Evolutionary conservation across 2,329 filamentous ascomycete species (phyloP).

Genomic region (Colletotrichum sp.): DNA sequence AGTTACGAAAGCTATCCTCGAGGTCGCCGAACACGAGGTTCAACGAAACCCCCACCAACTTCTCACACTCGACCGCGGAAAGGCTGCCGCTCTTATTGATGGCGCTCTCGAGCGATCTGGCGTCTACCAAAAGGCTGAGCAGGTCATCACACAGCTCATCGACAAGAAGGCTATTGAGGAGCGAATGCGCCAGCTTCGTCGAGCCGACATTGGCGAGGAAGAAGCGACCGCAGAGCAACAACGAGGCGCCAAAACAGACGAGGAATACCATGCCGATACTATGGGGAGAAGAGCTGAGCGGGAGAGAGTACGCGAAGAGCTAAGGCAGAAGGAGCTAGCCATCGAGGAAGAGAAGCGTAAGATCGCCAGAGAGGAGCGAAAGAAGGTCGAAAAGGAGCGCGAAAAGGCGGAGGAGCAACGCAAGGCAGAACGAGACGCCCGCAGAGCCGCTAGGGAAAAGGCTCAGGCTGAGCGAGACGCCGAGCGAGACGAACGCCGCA

Average conservation of each 20-base stretch:
- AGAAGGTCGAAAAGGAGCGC: slow-evolving; percentile 51
- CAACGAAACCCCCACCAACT: slow-evolving; percentile 76
- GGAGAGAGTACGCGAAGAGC: slow-evolving; percentile 64
- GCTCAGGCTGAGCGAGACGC: slow-evolving; percentile 52
- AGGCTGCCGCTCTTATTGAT: slow-evolving; percentile 78
- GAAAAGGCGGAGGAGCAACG: slow-evolving; percentile 56
- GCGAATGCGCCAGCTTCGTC: slow-evolving; percentile 71
- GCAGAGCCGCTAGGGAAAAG: slow-evolving; percentile 46
- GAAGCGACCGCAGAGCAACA: slow-evolving; percentile 68
- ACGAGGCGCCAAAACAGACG: slow-evolving; percentile 74
- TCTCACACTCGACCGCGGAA: slow-evolving; percentile 74
- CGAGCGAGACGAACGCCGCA: slow-evolving; percentile 59
- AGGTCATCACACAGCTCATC: slow-evolving; percentile 68
- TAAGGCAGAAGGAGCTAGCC: slow-evolving; percentile 62
- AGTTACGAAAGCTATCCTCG: slow-evolving; percentile 69
- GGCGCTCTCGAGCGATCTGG: slow-evolving; percentile 79
- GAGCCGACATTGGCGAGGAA: slow-evolving; percentile 72
- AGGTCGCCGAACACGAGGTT: slow-evolving; percentile 75
- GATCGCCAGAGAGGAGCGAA: slow-evolving; percentile 62
- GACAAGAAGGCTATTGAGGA: slow-evolving; percentile 71
- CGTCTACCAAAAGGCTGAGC: slow-evolving; percentile 75
- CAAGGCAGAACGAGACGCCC: slow-evolving; percentile 55
- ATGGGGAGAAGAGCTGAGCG: slow-evolving; percentile 64
- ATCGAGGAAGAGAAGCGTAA: slow-evolving; percentile 67
- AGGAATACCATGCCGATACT: slow-evolving; percentile 74